A percentile compares a stretch with the other conserved stretches of the same genome.
These are phyloP conservation scores for Penicillium sclerotiorum DNA, from an alignment of 2,329 filamentous ascomycete species.

Conservation along the genomic window DNA sequence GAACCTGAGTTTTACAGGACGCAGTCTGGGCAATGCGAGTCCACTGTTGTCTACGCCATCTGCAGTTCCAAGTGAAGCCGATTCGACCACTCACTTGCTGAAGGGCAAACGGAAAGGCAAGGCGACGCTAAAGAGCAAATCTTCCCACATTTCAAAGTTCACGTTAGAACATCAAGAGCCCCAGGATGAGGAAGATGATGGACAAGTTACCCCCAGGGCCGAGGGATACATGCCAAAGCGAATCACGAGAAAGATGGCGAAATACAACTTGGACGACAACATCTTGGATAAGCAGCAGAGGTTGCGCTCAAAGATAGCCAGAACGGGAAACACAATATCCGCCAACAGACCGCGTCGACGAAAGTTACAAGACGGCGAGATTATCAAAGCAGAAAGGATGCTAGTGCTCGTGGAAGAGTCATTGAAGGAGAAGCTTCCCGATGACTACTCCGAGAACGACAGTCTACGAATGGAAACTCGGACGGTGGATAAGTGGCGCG, in stretches of 20 bases:
- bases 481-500: slow-evolving; percentile 65
- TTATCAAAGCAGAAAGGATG: slow-evolving; percentile 71
- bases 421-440: slow-evolving; percentile 54
- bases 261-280: slow-evolving; percentile 50
- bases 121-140: slow-evolving; percentile 18
- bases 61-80: slow-evolving; percentile 32
- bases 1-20: slow-evolving; percentile 19
- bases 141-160: slow-evolving; percentile 17
- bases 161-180: slow-evolving; percentile 39
- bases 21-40: slow-evolving; percentile 21
- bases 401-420: slow-evolving; percentile 63
- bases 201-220: slow-evolving; percentile 13
- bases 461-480: slow-evolving; percentile 62
- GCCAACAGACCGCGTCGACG: slow-evolving; percentile 37
- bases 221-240: slow-evolving; percentile 19
- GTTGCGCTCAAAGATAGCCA: slow-evolving; percentile 41
- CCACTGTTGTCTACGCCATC: slow-evolving; percentile 23
- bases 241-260: slow-evolving; percentile 41
- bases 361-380: slow-evolving; percentile 58
- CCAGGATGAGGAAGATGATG: slow-evolving; percentile 28
- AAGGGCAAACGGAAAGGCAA: slow-evolving; percentile 25
- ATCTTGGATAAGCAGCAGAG: slow-evolving; percentile 44
- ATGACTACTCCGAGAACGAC: slow-evolving; percentile 66
- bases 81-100: slow-evolving; percentile 39
- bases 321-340: slow-evolving; percentile 39